A percentile compares a stretch with the other conserved stretches of the same genome.
Evolutionary conservation across 169 alveolate species (phyloP).

Genomic region (Fabrea salina): DNA sequence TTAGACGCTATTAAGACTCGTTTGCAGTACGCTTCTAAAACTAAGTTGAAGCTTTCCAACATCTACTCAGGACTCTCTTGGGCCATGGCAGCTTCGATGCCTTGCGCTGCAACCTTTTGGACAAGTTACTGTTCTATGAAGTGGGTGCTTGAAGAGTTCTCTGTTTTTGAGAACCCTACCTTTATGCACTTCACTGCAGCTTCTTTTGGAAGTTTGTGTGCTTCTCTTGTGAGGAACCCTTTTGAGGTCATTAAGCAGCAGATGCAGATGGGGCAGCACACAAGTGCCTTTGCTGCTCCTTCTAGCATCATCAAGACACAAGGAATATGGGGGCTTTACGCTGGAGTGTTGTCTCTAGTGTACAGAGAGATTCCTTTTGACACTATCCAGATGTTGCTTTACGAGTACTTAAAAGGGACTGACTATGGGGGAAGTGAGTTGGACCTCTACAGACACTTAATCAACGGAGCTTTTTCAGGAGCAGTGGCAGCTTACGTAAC

Average conservation of each 20-base stretch:
- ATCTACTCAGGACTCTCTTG: conserved; percentile 51
- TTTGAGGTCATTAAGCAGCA: conserved; percentile 90
- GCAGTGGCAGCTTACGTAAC: conserved; percentile 64
- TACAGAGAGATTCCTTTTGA: conserved; percentile 91
- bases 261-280: conserved; percentile 82
- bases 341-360: conserved; percentile 77
- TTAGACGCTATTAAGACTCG: conserved; percentile 71
- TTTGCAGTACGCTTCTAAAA: conserved; percentile 26
- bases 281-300: conserved; percentile 61
- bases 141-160: neutral
- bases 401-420: conserved; percentile 77
- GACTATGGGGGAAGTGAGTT: conserved; percentile 26
- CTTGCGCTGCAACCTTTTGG: conserved; percentile 73
- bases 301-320: conserved; percentile 63
- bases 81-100: conserved; percentile 63
- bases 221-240: conserved; percentile 81
- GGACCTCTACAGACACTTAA: conserved; percentile 17
- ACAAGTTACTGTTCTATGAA: conserved; percentile 42
- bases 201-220: conserved; percentile 45
- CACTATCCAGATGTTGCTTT: conserved; percentile 85
- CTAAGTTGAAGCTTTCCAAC: conserved; percentile 37
- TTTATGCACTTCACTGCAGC: conserved; percentile 53
- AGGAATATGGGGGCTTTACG: conserved; percentile 81
- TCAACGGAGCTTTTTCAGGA: conserved; percentile 68
- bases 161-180: neutral